A percentile compares a stretch with the other conserved stretches of the same genome.
Evolutionary conservation across 2,329 filamentous ascomycete species (phyloP).

Genomic region (Xylariaceae sp.): DNA sequence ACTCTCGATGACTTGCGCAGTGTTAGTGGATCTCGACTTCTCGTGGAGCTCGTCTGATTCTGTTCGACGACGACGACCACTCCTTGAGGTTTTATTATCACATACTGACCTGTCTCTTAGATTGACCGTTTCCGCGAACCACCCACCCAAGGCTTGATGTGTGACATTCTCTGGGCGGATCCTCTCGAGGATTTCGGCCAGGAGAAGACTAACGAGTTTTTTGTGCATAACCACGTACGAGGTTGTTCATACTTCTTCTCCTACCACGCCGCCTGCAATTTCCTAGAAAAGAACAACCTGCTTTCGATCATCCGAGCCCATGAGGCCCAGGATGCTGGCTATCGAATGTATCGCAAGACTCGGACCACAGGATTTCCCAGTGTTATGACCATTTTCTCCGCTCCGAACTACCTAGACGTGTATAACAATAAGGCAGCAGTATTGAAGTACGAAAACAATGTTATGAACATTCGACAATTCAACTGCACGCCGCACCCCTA

Average conservation of each 20-base stretch:
- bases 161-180: constrained; percentile 98
- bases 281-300: constrained; percentile 98
- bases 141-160: constrained; percentile 96
- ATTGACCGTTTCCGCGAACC: constrained; percentile 98
- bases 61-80: not conserved
- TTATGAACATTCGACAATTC: constrained; percentile 99
- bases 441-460: constrained; percentile 98
- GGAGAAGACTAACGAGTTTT: constrained; percentile 97
- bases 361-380: constrained; percentile 96
- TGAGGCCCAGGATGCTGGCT: constrained; percentile 96
- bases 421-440: constrained; percentile 99
- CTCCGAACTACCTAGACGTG: constrained; percentile 96
- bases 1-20: constrained; percentile 90
- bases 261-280: constrained; percentile 92
- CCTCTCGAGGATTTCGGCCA: constrained; percentile 97
- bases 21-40: constrained; percentile 45
- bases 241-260: constrained; percentile 99
- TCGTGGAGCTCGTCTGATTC: not conserved
- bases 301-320: constrained; percentile 95
- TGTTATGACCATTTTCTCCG: constrained; percentile 99
- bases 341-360: constrained; percentile 99
- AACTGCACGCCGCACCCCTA: constrained; percentile 99
- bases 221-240: constrained; percentile 95
- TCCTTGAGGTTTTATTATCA: not conserved
- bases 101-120: constrained; percentile 38